A percentile compares a stretch with the other conserved stretches of the same genome.
Conservation (phyloP, 2,329 filamentous ascomycete species). For the Xylariales sp. region DNA sequence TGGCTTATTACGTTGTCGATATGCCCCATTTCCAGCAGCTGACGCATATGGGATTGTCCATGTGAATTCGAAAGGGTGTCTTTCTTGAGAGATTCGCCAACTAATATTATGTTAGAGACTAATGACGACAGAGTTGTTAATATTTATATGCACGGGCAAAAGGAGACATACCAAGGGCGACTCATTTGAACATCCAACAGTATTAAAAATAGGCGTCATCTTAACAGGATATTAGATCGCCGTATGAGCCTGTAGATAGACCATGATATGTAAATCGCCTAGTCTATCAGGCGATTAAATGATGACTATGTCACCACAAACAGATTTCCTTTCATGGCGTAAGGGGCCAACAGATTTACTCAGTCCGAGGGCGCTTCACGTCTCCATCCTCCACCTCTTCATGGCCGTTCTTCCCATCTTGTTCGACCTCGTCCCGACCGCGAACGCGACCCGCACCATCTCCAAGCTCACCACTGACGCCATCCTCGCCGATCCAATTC, state of each 20-base stretch:
- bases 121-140: neutral
- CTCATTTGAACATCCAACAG: neutral
- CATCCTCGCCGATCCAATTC: constrained; percentile 73
- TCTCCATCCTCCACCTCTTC: constrained; percentile 53
- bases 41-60: neutral
- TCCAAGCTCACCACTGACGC: constrained; percentile 64
- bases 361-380: constrained; percentile 49
- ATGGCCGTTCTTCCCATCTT: constrained; percentile 58
- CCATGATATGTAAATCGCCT: constrained; percentile 7
- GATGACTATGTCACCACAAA: neutral
- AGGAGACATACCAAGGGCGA: constrained; percentile 29
- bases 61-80: constrained; percentile 3
- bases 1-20: constrained; percentile 28
- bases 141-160: neutral
- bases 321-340: too few relatives aligned
- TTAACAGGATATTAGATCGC: neutral
- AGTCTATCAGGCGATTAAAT: constrained; percentile 1
- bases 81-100: neutral
- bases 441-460: constrained; percentile 72
- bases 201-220: constrained; percentile 4
- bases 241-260: constrained; percentile 1
- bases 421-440: constrained; percentile 64
- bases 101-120: constrained; percentile 30
- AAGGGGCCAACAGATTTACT: constrained; percentile 36
- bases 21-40: neutral